Evolutionary conservation across 2,329 filamentous ascomycete genomes (phyloP).

Genomic region (Coniella vitis): DNA sequence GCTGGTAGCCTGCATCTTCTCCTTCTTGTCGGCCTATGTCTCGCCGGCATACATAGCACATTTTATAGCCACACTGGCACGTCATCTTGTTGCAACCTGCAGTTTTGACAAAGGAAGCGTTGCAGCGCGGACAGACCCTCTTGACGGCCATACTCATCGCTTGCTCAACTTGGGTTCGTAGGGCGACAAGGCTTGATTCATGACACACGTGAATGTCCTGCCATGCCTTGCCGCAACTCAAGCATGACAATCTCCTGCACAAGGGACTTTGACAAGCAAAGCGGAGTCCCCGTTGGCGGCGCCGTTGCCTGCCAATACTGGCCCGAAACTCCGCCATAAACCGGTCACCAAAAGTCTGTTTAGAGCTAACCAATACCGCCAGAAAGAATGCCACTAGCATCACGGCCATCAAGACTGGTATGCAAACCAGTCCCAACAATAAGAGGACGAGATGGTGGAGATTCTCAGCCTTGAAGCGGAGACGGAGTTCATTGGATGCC

Average conservation of each 20-base stretch:
- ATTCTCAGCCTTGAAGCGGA: slow-evolving; percentile 49
- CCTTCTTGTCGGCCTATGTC: slow-evolving; percentile 48
- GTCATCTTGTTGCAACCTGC: slow-evolving; percentile 95
- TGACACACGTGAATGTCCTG: slow-evolving; percentile 84
- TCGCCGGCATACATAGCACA: slow-evolving; percentile 94
- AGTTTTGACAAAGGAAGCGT: slow-evolving; percentile 86
- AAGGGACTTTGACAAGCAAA: slow-evolving; percentile 68
- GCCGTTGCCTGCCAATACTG: slow-evolving; percentile 60
- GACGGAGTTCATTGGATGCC: slow-evolving; percentile 45
- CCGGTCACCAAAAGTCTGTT: slow-evolving; percentile 34
- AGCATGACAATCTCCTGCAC: slow-evolving; percentile 69
- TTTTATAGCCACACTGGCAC: slow-evolving; percentile 91
- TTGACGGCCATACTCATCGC: slow-evolving; percentile 93
- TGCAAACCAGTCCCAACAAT: slow-evolving; percentile 42
- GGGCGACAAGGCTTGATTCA: slow-evolving; percentile 71
- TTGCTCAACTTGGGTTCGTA: slow-evolving; percentile 84
- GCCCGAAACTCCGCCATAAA: slow-evolving; percentile 43
- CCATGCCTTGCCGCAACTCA: slow-evolving; percentile 78
- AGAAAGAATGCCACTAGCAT: slow-evolving; percentile 40
- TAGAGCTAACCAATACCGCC: slow-evolving; percentile 37
- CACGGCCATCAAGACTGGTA: slow-evolving; percentile 50
- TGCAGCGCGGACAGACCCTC: slow-evolving; percentile 86
- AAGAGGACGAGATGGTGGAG: slow-evolving; percentile 44
- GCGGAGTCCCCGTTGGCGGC: slow-evolving; percentile 63
- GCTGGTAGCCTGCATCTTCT: slow-evolving; percentile 67